A percentile compares a stretch with the other conserved stretches of the same genome.
Conservation (phyloP, 2,329 filamentous ascomycete genomes). For the Alternaria infectoria region DNA sequence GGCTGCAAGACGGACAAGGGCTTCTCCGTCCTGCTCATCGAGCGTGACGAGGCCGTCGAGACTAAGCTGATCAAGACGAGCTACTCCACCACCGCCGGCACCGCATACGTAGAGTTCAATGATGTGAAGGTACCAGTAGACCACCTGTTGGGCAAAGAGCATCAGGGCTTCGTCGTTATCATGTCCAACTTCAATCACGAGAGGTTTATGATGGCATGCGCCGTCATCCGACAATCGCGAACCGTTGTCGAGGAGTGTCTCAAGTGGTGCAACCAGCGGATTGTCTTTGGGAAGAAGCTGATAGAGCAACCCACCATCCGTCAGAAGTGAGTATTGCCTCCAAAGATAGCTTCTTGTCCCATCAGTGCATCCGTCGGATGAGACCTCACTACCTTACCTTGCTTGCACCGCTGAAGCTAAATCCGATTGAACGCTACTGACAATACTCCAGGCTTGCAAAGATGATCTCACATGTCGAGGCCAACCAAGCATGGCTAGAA, state of each 20-base stretch:
- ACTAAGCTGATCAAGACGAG: constrained; percentile 80
- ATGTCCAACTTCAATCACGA: constrained; percentile 90
- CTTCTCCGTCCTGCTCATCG: constrained; percentile 77
- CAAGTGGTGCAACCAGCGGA: constrained; percentile 86
- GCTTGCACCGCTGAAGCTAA: background rate
- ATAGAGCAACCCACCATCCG: constrained; percentile 83
- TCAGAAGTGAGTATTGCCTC: constrained; percentile 65
- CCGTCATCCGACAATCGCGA: constrained; percentile 68
- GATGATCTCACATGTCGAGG: constrained; percentile 82
- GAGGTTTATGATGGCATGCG: constrained; percentile 76
- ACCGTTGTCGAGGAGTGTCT: constrained; percentile 81
- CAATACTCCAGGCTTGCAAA: constrained; percentile 68
- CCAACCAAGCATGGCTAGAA: constrained; percentile 87
- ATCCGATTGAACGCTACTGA: constrained; percentile 2
- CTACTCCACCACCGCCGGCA: constrained; percentile 80
- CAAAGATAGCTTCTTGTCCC: background rate
- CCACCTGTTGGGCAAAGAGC: constrained; percentile 79
- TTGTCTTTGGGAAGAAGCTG: constrained; percentile 82
- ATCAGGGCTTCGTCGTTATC: constrained; percentile 86
- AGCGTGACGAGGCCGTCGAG: constrained; percentile 75
- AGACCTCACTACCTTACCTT: background rate
- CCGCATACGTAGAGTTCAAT: constrained; percentile 81
- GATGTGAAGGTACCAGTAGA: constrained; percentile 84
- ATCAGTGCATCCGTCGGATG: background rate
- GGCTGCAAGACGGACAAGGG: constrained; percentile 81